A percentile compares a stretch with the other conserved stretches of the same genome.
phyloP scores from a whole-genome alignment of 371 early-diverging fungal genomes.

The Zychaea mexicana region DNA sequence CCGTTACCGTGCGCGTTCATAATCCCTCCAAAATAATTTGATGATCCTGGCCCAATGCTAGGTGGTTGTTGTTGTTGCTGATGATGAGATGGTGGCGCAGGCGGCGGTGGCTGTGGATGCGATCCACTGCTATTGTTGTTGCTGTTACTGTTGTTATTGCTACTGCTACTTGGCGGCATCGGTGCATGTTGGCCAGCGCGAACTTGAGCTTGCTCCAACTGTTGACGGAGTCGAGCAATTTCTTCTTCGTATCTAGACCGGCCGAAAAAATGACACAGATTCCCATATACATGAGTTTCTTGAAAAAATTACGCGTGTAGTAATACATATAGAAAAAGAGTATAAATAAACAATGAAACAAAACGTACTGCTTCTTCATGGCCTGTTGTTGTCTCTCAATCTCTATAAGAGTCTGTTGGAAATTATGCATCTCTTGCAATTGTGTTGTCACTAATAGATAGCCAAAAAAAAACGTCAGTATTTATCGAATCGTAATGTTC shows the following conservation, averaged over 20 bases:
- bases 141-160: background rate
- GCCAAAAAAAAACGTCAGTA: background rate
- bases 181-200: conserved; percentile 31
- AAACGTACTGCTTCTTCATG: conserved; percentile 71
- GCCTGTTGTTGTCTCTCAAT: conserved; percentile 79
- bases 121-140: background rate
- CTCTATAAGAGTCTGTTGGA: conserved; percentile 81
- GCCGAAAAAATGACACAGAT: too few species aligned
- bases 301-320: background rate
- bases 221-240: conserved; percentile 48
- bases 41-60: conserved; percentile 53
- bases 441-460: conserved; percentile 63
- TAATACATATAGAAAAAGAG: background rate
- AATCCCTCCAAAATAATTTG: conserved; percentile 51
- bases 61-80: conserved; percentile 39
- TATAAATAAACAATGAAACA: background rate
- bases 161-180: conserved; percentile 17
- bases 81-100: conserved; percentile 21
- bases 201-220: conserved; percentile 41
- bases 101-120: conserved; percentile 23
- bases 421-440: conserved; percentile 77
- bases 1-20: conserved; percentile 43
- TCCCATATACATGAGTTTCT: too few species aligned
- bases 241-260: conserved; percentile 54
- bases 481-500: background rate